Evolutionary conservation across 805 yeast genomes (phyloP).

Genomic region (Pichia thaimueangensis): DNA sequence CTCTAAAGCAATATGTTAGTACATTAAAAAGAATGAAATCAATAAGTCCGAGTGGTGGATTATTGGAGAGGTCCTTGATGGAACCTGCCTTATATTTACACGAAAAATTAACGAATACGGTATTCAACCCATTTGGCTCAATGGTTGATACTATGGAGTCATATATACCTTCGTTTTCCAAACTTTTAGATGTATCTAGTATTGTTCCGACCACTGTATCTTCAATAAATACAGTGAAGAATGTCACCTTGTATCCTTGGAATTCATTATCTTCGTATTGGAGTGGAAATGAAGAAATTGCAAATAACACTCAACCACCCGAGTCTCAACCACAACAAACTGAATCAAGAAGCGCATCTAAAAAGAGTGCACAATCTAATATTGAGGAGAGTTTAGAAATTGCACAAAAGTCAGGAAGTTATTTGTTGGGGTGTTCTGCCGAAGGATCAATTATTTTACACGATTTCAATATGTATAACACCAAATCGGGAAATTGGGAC

Average conservation of each 20-base stretch:
- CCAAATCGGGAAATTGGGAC: slow-evolving; percentile 1
- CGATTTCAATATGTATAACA: slow-evolving; percentile 11
- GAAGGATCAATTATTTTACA: slow-evolving; percentile 16
- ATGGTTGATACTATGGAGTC: slow-evolving; percentile 23
- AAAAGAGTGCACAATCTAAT: not conserved
- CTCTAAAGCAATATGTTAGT: slow-evolving; percentile 18
- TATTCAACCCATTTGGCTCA: slow-evolving; percentile 26
- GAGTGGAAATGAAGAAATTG: not conserved
- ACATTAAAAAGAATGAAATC: slow-evolving; percentile 18
- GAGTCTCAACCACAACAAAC: not conserved
- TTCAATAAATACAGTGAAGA: slow-evolving; percentile 2
- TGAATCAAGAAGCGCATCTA: slow-evolving; percentile 7
- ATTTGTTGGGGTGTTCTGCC: slow-evolving; percentile 21
- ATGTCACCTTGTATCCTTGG: slow-evolving; percentile 7
- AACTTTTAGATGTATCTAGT: not conserved
- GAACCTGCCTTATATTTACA: slow-evolving; percentile 24
- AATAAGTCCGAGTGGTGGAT: slow-evolving; percentile 18
- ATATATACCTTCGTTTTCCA: slow-evolving; percentile 12
- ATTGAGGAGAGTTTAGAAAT: slow-evolving; percentile 11
- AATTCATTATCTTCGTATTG: slow-evolving; percentile 5
- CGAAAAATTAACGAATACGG: slow-evolving; percentile 22
- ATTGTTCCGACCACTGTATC: slow-evolving; percentile 7
- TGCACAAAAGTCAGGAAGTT: slow-evolving; percentile 20
- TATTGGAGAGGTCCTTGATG: slow-evolving; percentile 26
- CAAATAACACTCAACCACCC: not conserved